Base-by-base conservation (phyloP, 1,139 yeast species). In the Schwanniomyces etchellsii region DNA sequence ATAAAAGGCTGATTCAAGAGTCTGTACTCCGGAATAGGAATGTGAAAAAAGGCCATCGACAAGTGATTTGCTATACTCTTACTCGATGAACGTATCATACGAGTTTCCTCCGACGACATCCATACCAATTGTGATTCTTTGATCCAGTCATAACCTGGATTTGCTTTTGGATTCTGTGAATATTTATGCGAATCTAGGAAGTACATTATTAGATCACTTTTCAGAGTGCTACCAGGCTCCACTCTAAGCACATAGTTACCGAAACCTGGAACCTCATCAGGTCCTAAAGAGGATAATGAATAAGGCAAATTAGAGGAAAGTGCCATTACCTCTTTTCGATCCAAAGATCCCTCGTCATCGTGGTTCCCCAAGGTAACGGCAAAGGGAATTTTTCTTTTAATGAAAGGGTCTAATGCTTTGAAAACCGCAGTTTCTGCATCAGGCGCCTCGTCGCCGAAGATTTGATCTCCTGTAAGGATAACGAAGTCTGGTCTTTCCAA, bases 31-130 rank as follows among this genome's bases (percentile, higher is more conserved):
- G 95, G 93, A 13, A 88, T 45, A 0, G 98, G 98, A 24, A 91
- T 88, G 50, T 91, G 97, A 67, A 88, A 81, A 47, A 89, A 89
- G 1, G 95, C 95, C 88, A 91, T 78, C 12, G 88, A 70, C 40
- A 84, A 46, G 33, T 72, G 82, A 20, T 55, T 54, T 27, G 55
- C 56, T n/a, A 70, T 38, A 45, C 64, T 64, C 14, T 60, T 47
- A 2, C 52, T 47, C 24, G 60, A 56, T 13, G 49, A 41, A 11
- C 53, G 47, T 40, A 54, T 47, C 30, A 66, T 35, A 16, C 48
- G 37, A 14, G 54, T 55, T 35, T 65, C 55, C 38, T 67, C 57
- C n/a, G 55, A 45, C 40, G 69, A 65, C 17, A 85, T 45, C 61
- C 73, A 83, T 3, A 71, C 66, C 40, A 82, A 61, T 55, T 91